Evolutionary conservation across 2,329 filamentous ascomycete species (phyloP).

Genomic region (Aspergillus sclerotialis): DNA sequence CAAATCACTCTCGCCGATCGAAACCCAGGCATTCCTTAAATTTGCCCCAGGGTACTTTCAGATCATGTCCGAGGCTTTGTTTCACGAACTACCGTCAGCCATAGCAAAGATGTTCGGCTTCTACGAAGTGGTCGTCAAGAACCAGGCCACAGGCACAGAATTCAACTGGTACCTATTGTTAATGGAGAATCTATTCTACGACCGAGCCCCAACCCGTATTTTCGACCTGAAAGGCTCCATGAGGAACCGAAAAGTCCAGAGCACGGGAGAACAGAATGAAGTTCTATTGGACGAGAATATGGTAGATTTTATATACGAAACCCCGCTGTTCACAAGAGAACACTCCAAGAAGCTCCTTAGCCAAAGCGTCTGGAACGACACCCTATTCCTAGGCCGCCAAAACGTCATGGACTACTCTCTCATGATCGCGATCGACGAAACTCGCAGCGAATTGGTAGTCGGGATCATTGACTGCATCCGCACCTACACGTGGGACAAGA

Average conservation of each 20-base stretch:
- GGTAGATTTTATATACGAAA: constrained; percentile 98
- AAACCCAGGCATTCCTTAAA: constrained; percentile 87
- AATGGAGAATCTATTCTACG: constrained; percentile 98
- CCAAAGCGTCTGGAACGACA: constrained; percentile 95
- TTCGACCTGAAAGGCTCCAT: constrained; percentile 98
- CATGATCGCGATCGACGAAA: constrained; percentile 96
- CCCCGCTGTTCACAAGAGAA: constrained; percentile 87
- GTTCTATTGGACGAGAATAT: constrained; percentile 97
- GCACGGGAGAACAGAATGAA: constrained; percentile 91
- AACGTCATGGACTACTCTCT: constrained; percentile 99
- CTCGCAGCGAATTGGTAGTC: constrained; percentile 82
- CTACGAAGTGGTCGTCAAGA: constrained; percentile 96
- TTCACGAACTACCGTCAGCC: constrained; percentile 89
- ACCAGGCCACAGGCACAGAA: constrained; percentile 81
- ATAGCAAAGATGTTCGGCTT: constrained; percentile 99
- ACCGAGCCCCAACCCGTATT: constrained; percentile 78
- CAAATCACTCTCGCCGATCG: constrained; percentile 82
- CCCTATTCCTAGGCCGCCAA: constrained; percentile 84
- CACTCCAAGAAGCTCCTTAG: constrained; percentile 91
- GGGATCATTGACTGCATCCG: constrained; percentile 98
- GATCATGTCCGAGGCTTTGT: constrained; percentile 93
- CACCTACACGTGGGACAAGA: constrained; percentile 99
- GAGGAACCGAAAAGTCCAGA: constrained; percentile 95
- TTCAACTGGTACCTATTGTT: constrained; percentile 90
- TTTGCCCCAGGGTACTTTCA: constrained; percentile 97